These are phyloP conservation scores for Verruconis gallopava DNA, from an alignment of 2,329 filamentous ascomycete genomes.

Conservation along the genomic window DNA sequence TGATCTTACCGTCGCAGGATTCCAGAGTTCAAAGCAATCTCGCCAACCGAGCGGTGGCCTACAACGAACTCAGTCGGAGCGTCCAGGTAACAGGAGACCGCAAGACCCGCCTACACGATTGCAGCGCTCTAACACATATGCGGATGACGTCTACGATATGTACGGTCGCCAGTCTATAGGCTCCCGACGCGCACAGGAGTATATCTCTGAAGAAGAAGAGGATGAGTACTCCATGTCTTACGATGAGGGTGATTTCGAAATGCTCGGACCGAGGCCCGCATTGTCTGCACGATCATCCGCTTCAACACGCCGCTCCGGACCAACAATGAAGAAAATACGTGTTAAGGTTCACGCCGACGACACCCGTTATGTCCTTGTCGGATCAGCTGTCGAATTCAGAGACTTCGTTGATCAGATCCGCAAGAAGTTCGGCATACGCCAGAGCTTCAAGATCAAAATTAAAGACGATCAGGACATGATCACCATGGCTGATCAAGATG, in stretches of 20 bases:
- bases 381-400: constrained; percentile 55
- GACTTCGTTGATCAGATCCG: constrained; percentile 69
- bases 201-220: constrained; percentile 71
- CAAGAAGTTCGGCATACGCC: constrained; percentile 70
- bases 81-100: not conserved
- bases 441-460: constrained; percentile 79
- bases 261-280: constrained; percentile 14
- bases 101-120: not conserved
- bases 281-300: not conserved
- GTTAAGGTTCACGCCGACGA: constrained; percentile 84
- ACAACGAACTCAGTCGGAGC: constrained; percentile 7
- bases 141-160: constrained; percentile 11
- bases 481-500: constrained; percentile 92
- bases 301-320: constrained; percentile 34
- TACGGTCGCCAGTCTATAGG: constrained; percentile 22
- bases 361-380: constrained; percentile 84
- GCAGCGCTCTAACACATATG: not conserved
- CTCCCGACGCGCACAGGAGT: constrained; percentile 24
- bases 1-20: constrained; percentile 36
- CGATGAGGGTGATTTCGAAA: constrained; percentile 70
- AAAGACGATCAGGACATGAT: constrained; percentile 91
- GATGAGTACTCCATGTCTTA: constrained; percentile 45
- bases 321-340: constrained; percentile 62
- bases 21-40: constrained; percentile 17
- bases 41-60: not conserved